Evolutionary conservation across 805 yeast species (phyloP).

Genomic region (Saccharomycopsis sp.): DNA sequence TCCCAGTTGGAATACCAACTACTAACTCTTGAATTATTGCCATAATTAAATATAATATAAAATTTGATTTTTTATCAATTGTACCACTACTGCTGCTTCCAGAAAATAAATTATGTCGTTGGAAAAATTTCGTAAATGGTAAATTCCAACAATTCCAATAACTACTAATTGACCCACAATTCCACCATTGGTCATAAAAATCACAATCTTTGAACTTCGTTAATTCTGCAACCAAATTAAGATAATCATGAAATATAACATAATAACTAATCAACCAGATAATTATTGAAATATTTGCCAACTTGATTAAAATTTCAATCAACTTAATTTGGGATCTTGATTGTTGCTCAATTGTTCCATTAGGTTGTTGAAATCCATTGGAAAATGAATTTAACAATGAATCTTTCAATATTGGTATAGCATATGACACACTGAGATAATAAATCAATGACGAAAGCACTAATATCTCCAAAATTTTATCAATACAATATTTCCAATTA

Average conservation of each 20-base stretch:
- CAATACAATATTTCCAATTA: constrained; percentile 28
- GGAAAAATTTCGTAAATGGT: constrained; percentile 37
- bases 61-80: constrained; percentile 25
- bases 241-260: constrained; percentile 34
- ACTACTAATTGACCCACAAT: constrained; percentile 39
- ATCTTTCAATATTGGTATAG: constrained; percentile 36
- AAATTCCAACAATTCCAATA: constrained; percentile 43
- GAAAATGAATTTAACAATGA: constrained; percentile 26
- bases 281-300: constrained; percentile 34
- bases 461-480: constrained; percentile 31
- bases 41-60: constrained; percentile 35
- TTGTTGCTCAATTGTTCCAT: constrained; percentile 1
- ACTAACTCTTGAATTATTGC: constrained; percentile 41
- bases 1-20: constrained; percentile 41
- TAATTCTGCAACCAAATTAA: constrained; percentile 38
- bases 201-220: constrained; percentile 39
- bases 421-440: constrained; percentile 35
- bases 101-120: constrained; percentile 37
- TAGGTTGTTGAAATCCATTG: constrained; percentile 9
- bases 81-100: constrained; percentile 16
- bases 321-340: constrained; percentile 21
- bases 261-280: constrained; percentile 39
- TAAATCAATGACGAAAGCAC: constrained; percentile 28
- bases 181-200: constrained; percentile 46
- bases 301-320: constrained; percentile 31